A percentile compares a stretch with the other conserved stretches of the same genome.
These are phyloP conservation scores for Begonia masoniana DNA, from an alignment of 306 rosid species.

Conservation along the genomic window DNA sequence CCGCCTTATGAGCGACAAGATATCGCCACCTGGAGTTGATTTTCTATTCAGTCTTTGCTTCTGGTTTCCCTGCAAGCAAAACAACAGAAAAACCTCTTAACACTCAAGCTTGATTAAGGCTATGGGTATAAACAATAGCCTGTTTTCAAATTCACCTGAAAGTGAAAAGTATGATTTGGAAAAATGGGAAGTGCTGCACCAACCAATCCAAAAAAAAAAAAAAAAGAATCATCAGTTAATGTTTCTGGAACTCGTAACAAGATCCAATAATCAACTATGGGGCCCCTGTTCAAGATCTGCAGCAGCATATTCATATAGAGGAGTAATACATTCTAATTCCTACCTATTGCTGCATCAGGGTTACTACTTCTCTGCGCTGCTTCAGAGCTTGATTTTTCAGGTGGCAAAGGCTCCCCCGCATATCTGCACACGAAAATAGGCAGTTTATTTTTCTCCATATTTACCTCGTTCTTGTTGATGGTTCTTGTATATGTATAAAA, in stretches of 20 bases:
- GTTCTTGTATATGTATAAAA: neutral
- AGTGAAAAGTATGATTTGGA: slow-evolving; percentile 53
- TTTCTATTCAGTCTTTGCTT: slow-evolving; percentile 38
- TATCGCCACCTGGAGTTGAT: slow-evolving; percentile 43
- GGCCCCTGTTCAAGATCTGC: too few species aligned
- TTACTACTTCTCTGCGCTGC: too few species aligned
- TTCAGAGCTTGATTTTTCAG: too few species aligned
- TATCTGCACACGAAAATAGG: too few species aligned
- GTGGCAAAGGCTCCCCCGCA: too few species aligned
- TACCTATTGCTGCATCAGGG: slow-evolving; percentile 11
- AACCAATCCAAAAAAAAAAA: neutral
- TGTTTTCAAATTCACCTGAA: slow-evolving; percentile 34
- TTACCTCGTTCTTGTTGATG: slow-evolving; percentile 2
- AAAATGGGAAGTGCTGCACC: slow-evolving; percentile 27
- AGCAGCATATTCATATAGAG: slow-evolving; percentile 7
- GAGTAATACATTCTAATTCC: slow-evolving; percentile 14
- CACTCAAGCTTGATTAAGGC: neutral
- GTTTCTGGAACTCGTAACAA: neutral
- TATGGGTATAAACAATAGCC: neutral
- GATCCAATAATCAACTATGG: neutral
- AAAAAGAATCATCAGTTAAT: neutral
- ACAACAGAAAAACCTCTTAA: neutral
- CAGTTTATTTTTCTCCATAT: too few species aligned
- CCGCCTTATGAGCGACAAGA: slow-evolving; percentile 44
- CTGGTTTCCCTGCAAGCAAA: slow-evolving; percentile 31